Percentiles rank a stretch among this genome's conserved stretches.
Evolutionary conservation across 73 alveolate species (phyloP).

Genomic region (Paramecium primaurelia): DNA sequence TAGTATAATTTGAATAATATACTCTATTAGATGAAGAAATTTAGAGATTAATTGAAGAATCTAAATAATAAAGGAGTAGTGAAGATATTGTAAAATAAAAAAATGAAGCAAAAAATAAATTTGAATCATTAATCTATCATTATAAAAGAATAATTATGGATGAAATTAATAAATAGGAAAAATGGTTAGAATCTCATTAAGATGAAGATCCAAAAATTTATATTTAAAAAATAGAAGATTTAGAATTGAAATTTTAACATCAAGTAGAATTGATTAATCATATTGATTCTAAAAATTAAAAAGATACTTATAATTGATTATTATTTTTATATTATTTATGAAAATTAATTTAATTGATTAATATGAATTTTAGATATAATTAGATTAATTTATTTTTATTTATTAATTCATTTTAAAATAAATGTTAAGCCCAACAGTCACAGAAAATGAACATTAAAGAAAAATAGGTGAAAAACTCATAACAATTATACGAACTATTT

Average conservation of each 20-base stretch:
- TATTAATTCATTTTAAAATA: neutral
- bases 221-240: neutral
- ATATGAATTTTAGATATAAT: neutral
- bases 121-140: neutral
- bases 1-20: neutral
- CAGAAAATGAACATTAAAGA: neutral
- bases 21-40: neutral
- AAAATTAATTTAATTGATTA: no score
- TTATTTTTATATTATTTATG: no score
- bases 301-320: neutral
- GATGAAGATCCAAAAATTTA: neutral
- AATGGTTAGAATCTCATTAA: neutral
- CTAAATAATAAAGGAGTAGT: neutral
- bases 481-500: neutral
- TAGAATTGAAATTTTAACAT: neutral
- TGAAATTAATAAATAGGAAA: neutral
- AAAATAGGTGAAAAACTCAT: neutral
- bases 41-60: neutral
- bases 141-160: neutral
- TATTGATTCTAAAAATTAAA: neutral
- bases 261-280: neutral
- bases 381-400: neutral
- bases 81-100: neutral
- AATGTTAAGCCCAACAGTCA: conserved; percentile 20
- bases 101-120: neutral